Percentiles rank a stretch among this genome's conserved stretches.
phyloP scores from a whole-genome alignment of 139 green algal species.

The Chlamydomonas sphaeroides region DNA sequence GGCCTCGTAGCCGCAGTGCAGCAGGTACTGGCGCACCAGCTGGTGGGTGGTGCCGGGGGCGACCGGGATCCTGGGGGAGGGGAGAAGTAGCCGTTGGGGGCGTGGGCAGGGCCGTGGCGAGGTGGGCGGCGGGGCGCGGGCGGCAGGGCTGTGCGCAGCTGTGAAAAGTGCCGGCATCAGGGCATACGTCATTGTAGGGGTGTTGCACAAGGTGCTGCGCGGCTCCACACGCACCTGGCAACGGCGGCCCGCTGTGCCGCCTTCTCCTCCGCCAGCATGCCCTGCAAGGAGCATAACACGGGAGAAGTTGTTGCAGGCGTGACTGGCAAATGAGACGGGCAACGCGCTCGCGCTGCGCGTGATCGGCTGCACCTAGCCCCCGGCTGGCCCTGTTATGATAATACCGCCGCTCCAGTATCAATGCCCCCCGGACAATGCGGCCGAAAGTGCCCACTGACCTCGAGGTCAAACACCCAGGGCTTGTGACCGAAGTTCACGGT shows the following conservation, averaged over 20 bases:
- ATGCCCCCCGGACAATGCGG: too few relatives aligned
- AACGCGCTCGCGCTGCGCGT: too few relatives aligned
- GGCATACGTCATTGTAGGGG: too few relatives aligned
- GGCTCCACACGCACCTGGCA: conserved; percentile 52
- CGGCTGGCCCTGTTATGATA: too few relatives aligned
- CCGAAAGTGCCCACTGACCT: conserved; percentile 59
- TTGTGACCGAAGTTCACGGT: conserved; percentile 85
- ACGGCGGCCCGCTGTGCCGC: conserved; percentile 59
- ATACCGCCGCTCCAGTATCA: too few relatives aligned
- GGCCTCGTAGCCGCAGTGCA: conserved; percentile 82
- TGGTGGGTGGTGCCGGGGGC: conserved; percentile 55
- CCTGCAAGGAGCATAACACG: not conserved
- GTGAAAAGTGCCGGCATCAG: not conserved
- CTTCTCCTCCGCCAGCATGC: conserved; percentile 67
- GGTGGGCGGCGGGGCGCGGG: not conserved
- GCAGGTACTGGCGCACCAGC: conserved; percentile 86
- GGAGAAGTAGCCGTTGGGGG: too few relatives aligned
- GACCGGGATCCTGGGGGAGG: conserved; percentile 48
- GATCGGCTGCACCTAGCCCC: too few relatives aligned
- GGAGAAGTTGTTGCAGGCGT: too few relatives aligned
- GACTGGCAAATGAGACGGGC: too few relatives aligned
- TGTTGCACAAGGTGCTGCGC: too few relatives aligned
- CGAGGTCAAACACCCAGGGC: conserved; percentile 86
- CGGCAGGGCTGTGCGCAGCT: too few relatives aligned
- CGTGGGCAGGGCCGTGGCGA: not conserved